Conservation (phyloP, 148 eudicot genomes). For the Spergularia marina region DNA sequence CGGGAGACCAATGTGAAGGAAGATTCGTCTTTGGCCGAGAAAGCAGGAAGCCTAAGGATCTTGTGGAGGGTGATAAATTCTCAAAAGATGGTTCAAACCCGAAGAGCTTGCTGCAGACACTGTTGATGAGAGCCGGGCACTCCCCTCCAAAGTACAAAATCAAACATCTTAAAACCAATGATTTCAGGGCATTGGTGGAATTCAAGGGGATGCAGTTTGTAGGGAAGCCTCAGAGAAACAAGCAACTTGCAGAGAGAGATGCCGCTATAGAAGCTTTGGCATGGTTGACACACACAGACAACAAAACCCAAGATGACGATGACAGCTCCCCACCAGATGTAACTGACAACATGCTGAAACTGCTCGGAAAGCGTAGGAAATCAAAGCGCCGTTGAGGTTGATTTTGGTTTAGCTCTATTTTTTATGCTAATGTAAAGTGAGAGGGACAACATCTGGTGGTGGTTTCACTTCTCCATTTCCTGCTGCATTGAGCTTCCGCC, state of each 20-base stretch:
- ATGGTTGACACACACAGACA: constrained; percentile 82
- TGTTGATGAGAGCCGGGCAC: constrained; percentile 96
- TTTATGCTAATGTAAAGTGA: neutral
- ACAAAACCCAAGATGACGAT: constrained; percentile 39
- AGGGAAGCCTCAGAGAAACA: constrained; percentile 88
- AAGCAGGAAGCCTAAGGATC: constrained; percentile 55
- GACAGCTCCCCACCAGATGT: constrained; percentile 65
- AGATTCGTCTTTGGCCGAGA: constrained; percentile 94
- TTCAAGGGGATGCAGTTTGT: constrained; percentile 99
- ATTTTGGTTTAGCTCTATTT: neutral
- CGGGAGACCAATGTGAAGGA: constrained; percentile 91
- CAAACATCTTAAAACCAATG: constrained; percentile 90
- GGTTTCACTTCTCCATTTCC: neutral
- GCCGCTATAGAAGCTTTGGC: constrained; percentile 95
- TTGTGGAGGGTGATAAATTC: constrained; percentile 50
- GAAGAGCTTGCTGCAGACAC: constrained; percentile 88
- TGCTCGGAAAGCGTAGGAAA: constrained; percentile 74
- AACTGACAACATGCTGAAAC: constrained; percentile 95
- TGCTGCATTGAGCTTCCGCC: too few relatives aligned
- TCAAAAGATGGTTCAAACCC: constrained; percentile 91
- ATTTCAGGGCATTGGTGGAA: constrained; percentile 88
- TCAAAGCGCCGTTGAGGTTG: constrained; percentile 45
- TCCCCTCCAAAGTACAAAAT: constrained; percentile 93
- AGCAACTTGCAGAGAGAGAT: constrained; percentile 84
- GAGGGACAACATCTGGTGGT: neutral